Conservation (phyloP, 805 yeast genomes). For the Ogataea glucozyma region DNA sequence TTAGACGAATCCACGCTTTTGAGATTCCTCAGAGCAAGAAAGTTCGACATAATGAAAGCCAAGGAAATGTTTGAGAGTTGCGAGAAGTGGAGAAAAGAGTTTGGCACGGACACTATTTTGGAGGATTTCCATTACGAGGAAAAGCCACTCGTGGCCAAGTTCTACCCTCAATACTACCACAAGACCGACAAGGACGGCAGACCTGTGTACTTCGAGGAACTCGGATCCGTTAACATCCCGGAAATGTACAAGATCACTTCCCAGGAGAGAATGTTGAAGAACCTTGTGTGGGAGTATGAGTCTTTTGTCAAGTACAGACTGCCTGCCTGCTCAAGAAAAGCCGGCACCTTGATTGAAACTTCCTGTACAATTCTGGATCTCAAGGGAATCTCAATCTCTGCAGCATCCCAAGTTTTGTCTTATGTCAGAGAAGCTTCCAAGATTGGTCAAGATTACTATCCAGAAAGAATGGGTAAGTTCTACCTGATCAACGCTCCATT, state of each 20-base stretch:
- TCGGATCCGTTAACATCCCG: slow-evolving; percentile 84
- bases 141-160: slow-evolving; percentile 83
- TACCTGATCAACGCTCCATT: slow-evolving; percentile 96
- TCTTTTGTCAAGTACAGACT: slow-evolving; percentile 79
- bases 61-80: slow-evolving; percentile 80
- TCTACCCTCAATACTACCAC: slow-evolving; percentile 96
- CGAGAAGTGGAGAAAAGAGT: slow-evolving; percentile 89
- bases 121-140: slow-evolving; percentile 90
- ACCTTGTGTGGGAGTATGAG: slow-evolving; percentile 97
- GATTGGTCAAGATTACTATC: slow-evolving; percentile 96
- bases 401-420: slow-evolving; percentile 81
- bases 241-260: slow-evolving; percentile 93
- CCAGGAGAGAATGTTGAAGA: slow-evolving; percentile 93
- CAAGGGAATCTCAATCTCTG: slow-evolving; percentile 84
- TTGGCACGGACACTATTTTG: slow-evolving; percentile 83
- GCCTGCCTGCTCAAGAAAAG: slow-evolving; percentile 90
- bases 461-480: slow-evolving; percentile 99
- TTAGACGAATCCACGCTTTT: slow-evolving; percentile 82
- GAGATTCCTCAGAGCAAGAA: slow-evolving; percentile 92
- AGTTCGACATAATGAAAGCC: slow-evolving; percentile 81
- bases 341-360: slow-evolving; percentile 81
- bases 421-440: slow-evolving; percentile 91
- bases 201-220: slow-evolving; percentile 91
- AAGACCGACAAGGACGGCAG: slow-evolving; percentile 97
- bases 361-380: slow-evolving; percentile 95